Conservation (phyloP, 2,329 filamentous ascomycete genomes). For the Cladophialophora carrionii region DNA sequence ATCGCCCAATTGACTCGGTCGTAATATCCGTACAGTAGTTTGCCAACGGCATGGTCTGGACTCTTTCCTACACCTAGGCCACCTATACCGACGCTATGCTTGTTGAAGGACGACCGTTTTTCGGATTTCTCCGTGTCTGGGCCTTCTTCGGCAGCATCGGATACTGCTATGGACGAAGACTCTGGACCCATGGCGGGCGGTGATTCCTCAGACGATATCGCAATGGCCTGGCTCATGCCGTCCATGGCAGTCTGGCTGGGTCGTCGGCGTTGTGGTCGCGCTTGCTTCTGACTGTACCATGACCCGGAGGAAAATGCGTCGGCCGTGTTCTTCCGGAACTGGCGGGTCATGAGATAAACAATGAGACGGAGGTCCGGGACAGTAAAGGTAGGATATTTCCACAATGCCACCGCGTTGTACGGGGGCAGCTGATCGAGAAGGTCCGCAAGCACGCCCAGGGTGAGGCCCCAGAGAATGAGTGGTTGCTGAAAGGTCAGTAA, state of each 20-base stretch:
- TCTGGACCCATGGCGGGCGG: constrained; percentile 23
- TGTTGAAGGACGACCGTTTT: constrained; percentile 36
- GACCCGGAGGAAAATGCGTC: constrained; percentile 42
- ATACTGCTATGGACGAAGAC: constrained; percentile 3
- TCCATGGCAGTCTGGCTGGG: constrained; percentile 44
- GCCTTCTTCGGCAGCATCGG: constrained; percentile 21
- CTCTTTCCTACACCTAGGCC: constrained; percentile 46
- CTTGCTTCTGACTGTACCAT: constrained; percentile 39
- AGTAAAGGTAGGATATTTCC: constrained; percentile 71
- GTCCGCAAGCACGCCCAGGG: constrained; percentile 68
- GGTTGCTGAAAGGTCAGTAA: constrained; percentile 47
- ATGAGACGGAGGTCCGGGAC: constrained; percentile 62
- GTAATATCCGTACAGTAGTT: constrained; percentile 52
- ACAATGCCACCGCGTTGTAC: constrained; percentile 62
- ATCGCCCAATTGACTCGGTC: constrained; percentile 47
- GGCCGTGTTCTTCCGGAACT: constrained; percentile 58
- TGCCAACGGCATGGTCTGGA: constrained; percentile 46
- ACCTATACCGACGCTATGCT: constrained; percentile 46
- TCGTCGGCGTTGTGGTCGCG: constrained; percentile 19
- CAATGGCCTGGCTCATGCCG: constrained; percentile 39
- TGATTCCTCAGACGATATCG: constrained; percentile 24
- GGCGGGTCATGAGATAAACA: constrained; percentile 63
- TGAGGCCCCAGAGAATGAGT: constrained; percentile 69
- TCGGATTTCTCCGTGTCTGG: constrained; percentile 4
- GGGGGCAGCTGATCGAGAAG: constrained; percentile 70